Base-by-base conservation (phyloP, 148 eudicot species). In the Suaeda aralocaspica region DNA sequence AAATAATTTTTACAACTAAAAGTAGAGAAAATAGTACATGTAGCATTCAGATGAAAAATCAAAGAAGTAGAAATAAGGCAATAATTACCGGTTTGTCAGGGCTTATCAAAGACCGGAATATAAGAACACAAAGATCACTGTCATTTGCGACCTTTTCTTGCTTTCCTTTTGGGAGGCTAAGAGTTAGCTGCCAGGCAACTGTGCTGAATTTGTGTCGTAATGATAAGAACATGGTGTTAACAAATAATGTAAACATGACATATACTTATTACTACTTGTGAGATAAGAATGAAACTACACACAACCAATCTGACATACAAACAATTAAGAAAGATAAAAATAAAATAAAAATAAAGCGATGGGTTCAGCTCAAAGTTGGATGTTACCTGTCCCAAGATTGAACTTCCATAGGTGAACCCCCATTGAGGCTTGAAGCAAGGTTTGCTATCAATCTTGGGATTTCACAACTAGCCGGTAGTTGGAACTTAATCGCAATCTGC, bases 151-250 rank as follows among this genome's bases (percentile, higher is more conserved):
- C 59, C 24, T 74, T 56, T 64, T 77, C 89, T n/a, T 77, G 66
- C 45, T 62, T 76, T 77, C 75, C 69, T 53, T 60, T 58, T 48
- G 91, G 97, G 52, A 69, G 82, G 71, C 77, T 85, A 65, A 95
- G 87, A 41, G 89, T 78, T 51, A 95, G 72, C 78, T 95, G 97
- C 99, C 99, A 91, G 53, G 96, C 97, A 82, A 89, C 96, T 74
- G 93, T 82, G 78, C 99, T 95, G 89, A 41, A 79, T 59, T 30
- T 72, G 42, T 58, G 74, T 15, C 30, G 14, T 65, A 39, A 14
- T 45, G 55, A 29, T 1, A 55, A 71, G 6, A 15, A 31, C 42
- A 59, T 30, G 31, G 42, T 13, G 63, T 28, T 57, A 57, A 15
- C 55, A 24, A 19, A 5, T 65, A 30, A 45, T 8, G 41, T 4